These are phyloP conservation scores for Pleurotus eryngii DNA, from an alignment of 768 basidiomycete genomes.

Conservation along the genomic window DNA sequence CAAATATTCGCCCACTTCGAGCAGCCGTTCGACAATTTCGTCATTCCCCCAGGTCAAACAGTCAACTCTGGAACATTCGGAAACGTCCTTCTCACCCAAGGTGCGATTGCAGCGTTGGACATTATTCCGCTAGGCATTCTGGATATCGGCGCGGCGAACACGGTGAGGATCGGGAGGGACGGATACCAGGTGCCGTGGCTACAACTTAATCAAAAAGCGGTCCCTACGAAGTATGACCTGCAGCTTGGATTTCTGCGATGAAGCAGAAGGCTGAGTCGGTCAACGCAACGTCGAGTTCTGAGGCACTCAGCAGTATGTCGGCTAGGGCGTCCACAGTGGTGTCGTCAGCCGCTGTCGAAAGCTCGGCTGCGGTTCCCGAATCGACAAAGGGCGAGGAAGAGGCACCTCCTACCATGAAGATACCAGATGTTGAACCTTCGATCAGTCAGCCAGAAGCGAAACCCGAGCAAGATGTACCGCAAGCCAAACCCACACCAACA, in stretches of 20 bases:
- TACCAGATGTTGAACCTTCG: neutral
- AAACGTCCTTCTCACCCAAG: constrained; percentile 58
- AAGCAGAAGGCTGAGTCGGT: constrained; percentile 20
- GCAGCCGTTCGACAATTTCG: constrained; percentile 50
- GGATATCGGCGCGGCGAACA: constrained; percentile 50
- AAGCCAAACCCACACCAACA: too few species aligned
- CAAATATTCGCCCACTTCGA: constrained; percentile 56
- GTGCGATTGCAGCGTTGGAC: constrained; percentile 49
- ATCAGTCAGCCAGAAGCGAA: neutral
- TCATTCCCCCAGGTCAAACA: constrained; percentile 53
- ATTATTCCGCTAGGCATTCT: constrained; percentile 54
- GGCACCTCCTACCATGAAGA: neutral
- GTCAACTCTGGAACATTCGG: constrained; percentile 58
- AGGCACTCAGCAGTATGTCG: constrained; percentile 3
- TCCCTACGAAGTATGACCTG: constrained; percentile 50
- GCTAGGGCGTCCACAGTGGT: neutral
- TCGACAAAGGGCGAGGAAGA: neutral
- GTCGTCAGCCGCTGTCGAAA: neutral
- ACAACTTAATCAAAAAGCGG: constrained; percentile 48
- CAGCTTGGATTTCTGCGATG: constrained; percentile 17
- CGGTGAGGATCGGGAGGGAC: constrained; percentile 42
- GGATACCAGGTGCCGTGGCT: constrained; percentile 69
- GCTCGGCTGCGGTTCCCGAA: neutral
- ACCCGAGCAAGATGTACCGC: too few species aligned
- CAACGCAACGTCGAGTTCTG: constrained; percentile 8